Percentiles rank a stretch among this genome's conserved stretches.
phyloP scores from a whole-genome alignment of 805 yeast genomes.

The Metschnikowia arizonensis region DNA sequence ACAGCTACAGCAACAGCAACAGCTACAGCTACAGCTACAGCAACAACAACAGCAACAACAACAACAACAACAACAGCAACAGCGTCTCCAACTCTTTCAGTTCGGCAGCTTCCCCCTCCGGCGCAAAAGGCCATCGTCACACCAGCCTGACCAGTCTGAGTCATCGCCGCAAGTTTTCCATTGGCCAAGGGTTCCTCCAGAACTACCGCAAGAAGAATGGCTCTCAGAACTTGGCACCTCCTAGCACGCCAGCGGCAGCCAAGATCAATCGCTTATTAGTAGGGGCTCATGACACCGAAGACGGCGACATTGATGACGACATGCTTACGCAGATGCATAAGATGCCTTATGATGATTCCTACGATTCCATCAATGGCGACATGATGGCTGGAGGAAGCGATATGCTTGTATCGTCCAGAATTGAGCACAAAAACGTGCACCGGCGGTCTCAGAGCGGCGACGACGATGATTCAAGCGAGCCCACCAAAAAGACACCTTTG shows the following conservation, averaged over 20 bases:
- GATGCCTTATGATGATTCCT: slow-evolving; percentile 51
- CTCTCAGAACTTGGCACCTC: slow-evolving; percentile 41
- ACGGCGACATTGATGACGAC: slow-evolving; percentile 29
- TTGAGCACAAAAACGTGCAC: slow-evolving; percentile 48
- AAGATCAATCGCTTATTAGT: slow-evolving; percentile 29
- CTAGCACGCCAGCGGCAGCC: slow-evolving; percentile 54
- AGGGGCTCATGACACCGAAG: slow-evolving; percentile 26
- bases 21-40: too few relatives aligned
- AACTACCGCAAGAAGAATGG: slow-evolving; percentile 47
- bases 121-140: slow-evolving; percentile 32
- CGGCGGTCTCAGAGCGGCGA: slow-evolving; percentile 29
- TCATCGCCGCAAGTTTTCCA: slow-evolving; percentile 60
- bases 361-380: slow-evolving; percentile 51
- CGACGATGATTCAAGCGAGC: slow-evolving; percentile 9
- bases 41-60: too few relatives aligned
- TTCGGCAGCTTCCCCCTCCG: slow-evolving; percentile 10
- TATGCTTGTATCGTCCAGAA: slow-evolving; percentile 56
- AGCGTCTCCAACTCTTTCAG: slow-evolving; percentile 30
- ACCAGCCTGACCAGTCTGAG: slow-evolving; percentile 34
- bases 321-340: slow-evolving; percentile 24
- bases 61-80: too few relatives aligned
- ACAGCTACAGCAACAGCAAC: too few relatives aligned
- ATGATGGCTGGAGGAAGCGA: slow-evolving; percentile 50
- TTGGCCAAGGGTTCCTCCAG: slow-evolving; percentile 54
- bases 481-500: slow-evolving; percentile 48